Percentiles rank a stretch among this genome's conserved stretches.
Conservation (phyloP, 1,284 basidiomycete genomes). For the Xanthoconium separans region DNA sequence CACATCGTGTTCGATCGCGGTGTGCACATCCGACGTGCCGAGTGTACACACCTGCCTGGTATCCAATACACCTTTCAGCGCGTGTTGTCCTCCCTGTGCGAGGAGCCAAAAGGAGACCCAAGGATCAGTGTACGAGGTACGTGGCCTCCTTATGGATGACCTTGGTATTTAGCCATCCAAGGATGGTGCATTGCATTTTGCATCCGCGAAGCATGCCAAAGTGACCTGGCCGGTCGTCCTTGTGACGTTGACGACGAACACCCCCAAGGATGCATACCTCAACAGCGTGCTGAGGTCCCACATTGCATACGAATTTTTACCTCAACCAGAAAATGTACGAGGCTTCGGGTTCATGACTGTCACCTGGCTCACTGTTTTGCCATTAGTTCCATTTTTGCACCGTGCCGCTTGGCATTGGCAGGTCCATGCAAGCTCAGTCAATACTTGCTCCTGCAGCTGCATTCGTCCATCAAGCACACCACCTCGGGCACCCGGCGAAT, state of each 20-base stretch:
- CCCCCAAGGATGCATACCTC: background rate
- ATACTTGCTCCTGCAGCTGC: background rate
- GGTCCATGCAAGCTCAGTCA: accelerated
- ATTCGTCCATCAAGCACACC: background rate
- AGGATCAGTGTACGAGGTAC: background rate
- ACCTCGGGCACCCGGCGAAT: background rate
- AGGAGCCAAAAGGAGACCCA: background rate
- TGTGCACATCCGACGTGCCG: background rate
- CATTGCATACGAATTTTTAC: background rate
- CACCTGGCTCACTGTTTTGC: too few species aligned
- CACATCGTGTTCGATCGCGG: background rate
- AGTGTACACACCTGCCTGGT: background rate
- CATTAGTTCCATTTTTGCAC: too few species aligned
- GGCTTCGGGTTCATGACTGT: too few species aligned
- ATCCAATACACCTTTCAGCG: background rate
- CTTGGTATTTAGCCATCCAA: background rate
- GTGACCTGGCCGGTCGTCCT: background rate
- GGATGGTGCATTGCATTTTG: background rate
- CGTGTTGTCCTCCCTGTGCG: background rate
- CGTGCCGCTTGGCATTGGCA: too few species aligned
- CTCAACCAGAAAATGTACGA: background rate
- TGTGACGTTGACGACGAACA: background rate
- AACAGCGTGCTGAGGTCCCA: background rate
- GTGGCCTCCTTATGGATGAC: background rate
- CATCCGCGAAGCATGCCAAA: background rate